These are phyloP conservation scores for Samsoniella hepiali DNA, from an alignment of 2,329 filamentous ascomycete genomes.

Conservation along the genomic window DNA sequence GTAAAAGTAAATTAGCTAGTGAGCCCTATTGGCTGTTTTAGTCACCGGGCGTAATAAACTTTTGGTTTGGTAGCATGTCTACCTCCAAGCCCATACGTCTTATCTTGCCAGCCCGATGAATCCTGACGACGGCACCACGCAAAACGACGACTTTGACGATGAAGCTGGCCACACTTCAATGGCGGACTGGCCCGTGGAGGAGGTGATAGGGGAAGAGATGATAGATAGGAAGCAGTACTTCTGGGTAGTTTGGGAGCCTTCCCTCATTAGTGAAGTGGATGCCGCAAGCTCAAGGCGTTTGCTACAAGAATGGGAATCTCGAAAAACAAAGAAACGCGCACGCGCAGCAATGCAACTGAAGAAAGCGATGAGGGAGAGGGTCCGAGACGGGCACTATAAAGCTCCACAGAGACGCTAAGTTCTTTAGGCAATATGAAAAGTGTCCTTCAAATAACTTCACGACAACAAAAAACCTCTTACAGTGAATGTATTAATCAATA, in stretches of 20 bases:
- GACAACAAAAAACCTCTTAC: no score
- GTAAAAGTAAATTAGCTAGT: background rate
- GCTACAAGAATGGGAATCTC: no score
- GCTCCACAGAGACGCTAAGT: background rate
- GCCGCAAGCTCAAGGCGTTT: no score
- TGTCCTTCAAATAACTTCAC: no score
- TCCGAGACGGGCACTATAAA: background rate
- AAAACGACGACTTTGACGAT: background rate
- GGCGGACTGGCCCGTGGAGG: no score
- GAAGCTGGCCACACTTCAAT: background rate
- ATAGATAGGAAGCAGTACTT: no score
- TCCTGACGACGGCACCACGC: background rate
- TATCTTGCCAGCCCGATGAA: background rate
- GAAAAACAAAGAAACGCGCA: background rate
- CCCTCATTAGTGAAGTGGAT: no score
- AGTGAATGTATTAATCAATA: no score
- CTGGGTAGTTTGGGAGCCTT: no score
- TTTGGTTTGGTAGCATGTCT: no score
- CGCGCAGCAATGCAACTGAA: background rate
- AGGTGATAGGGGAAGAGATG: background rate
- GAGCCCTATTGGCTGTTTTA: background rate
- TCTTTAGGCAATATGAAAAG: no score
- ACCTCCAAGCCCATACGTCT: background rate
- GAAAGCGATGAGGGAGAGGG: background rate
- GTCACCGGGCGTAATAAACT: background rate